These are phyloP conservation scores for Poteriospumella lacustris DNA, from an alignment of 108 stramenopile genomes.

Conservation along the genomic window DNA sequence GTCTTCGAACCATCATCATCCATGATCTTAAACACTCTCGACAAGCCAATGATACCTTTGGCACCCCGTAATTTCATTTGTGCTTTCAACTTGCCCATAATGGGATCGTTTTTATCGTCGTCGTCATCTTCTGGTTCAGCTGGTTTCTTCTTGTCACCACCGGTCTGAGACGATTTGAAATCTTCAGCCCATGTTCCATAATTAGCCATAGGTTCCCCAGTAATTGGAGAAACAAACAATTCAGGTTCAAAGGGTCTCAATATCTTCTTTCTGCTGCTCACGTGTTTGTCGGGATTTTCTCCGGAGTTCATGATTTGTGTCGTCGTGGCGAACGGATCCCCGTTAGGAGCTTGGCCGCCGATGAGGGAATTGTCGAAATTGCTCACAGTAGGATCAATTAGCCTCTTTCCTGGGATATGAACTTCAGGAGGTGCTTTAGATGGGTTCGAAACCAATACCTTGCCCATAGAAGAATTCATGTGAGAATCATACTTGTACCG, in stretches of 20 bases:
- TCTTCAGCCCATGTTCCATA: not conserved
- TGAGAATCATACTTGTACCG: not conserved
- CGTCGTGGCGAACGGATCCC: constrained; percentile 3
- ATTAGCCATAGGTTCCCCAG: not conserved
- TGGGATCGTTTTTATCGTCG: not conserved
- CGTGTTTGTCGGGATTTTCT: not conserved
- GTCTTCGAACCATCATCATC: constrained; percentile 44
- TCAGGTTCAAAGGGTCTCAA: not conserved
- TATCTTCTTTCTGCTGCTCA: not conserved
- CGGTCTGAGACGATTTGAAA: not conserved
- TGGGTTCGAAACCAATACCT: not conserved
- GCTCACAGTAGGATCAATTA: not conserved
- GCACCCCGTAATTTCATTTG: constrained; percentile 30
- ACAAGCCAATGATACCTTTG: constrained; percentile 44
- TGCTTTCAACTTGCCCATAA: constrained; percentile 26
- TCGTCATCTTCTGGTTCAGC: not conserved
- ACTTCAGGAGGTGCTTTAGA: not conserved
- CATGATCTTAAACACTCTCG: constrained; percentile 49
- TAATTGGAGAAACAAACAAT: not conserved
- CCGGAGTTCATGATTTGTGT: not conserved
- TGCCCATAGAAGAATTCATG: not conserved
- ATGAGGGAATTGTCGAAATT: not conserved
- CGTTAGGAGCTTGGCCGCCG: not conserved
- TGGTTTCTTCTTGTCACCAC: not conserved
- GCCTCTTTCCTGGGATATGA: not conserved